Conservation (phyloP, 805 yeast species). For the Hagleromyces aurorensis region DNA sequence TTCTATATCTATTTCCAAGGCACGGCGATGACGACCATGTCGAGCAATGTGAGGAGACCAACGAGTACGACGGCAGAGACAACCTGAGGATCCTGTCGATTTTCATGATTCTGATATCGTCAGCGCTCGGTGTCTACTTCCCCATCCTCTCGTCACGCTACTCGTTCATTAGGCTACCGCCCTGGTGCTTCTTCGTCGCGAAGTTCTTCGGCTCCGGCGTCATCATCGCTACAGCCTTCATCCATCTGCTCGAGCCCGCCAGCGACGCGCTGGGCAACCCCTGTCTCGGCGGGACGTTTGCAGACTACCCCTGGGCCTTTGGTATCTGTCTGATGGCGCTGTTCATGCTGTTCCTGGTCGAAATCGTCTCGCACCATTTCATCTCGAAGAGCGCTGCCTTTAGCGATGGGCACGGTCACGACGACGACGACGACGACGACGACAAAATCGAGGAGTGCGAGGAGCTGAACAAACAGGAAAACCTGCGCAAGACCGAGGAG, state of each 20-base stretch:
- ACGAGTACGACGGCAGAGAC: constrained; percentile 38
- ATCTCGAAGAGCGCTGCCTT: constrained; percentile 31
- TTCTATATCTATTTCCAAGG: constrained; percentile 6
- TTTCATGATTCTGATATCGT: constrained; percentile 52
- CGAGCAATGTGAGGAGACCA: constrained; percentile 37
- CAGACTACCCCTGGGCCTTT: constrained; percentile 48
- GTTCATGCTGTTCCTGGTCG: constrained; percentile 41
- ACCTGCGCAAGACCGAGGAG: no score
- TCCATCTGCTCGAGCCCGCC: constrained; percentile 68
- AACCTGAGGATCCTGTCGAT: constrained; percentile 49
- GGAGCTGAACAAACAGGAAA: no score
- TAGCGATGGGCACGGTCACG: constrained; percentile 15
- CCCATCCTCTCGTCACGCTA: constrained; percentile 55
- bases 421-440: not conserved
- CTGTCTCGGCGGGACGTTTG: constrained; percentile 57
- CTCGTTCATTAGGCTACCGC: constrained; percentile 51
- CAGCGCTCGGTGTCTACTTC: constrained; percentile 52
- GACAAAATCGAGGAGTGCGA: constrained; percentile 1
- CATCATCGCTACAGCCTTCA: constrained; percentile 72
- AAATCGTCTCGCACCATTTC: constrained; percentile 38
- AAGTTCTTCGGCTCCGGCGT: constrained; percentile 82
- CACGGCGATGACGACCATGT: constrained; percentile 21
- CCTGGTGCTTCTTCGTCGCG: constrained; percentile 56
- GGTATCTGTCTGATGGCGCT: constrained; percentile 44
- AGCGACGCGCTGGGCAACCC: constrained; percentile 44